Conservation (phyloP, 192 early-diverging fungal species). For the Chytriomyces sp. region DNA sequence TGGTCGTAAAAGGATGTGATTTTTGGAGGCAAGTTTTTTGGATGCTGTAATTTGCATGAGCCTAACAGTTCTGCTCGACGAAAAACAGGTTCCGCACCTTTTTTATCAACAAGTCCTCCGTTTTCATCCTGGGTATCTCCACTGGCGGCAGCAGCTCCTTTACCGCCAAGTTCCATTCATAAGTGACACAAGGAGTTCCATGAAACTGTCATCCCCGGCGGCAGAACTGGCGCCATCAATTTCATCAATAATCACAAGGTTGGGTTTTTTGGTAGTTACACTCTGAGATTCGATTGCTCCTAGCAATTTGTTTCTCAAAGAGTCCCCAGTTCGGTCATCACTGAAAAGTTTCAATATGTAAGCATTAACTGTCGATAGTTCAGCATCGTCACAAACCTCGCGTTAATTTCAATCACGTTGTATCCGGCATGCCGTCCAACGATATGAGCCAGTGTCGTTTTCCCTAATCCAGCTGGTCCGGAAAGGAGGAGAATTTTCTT, state of each 20-base stretch:
- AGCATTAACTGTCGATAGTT: neutral
- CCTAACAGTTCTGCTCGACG: neutral
- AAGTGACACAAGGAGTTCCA: conserved; percentile 77
- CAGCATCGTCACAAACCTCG: conserved; percentile 45
- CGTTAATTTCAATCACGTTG: conserved; percentile 91
- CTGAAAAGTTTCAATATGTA: conserved; percentile 51
- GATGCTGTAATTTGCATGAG: neutral
- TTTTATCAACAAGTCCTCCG: neutral
- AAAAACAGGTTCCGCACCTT: neutral
- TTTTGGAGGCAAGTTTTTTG: conserved; percentile 36
- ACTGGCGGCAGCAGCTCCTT: neutral
- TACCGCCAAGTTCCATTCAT: conserved; percentile 28
- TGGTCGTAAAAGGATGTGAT: conserved; percentile 71
- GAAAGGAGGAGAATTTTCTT: conserved; percentile 77
- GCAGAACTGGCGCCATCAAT: conserved; percentile 86
- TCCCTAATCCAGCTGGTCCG: conserved; percentile 93
- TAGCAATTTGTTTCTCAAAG: conserved; percentile 71
- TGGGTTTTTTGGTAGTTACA: conserved; percentile 69
- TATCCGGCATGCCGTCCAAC: conserved; percentile 90
- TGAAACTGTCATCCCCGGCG: conserved; percentile 79
- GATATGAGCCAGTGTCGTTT: conserved; percentile 96
- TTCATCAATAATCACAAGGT: conserved; percentile 91
- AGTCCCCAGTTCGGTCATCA: conserved; percentile 89
- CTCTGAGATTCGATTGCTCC: conserved; percentile 80
- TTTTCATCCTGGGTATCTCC: neutral